Percentiles rank a stretch among this genome's conserved stretches.
phyloP scores from a whole-genome alignment of 345 rosid genomes.

The Eucalyptus lansdowneana region DNA sequence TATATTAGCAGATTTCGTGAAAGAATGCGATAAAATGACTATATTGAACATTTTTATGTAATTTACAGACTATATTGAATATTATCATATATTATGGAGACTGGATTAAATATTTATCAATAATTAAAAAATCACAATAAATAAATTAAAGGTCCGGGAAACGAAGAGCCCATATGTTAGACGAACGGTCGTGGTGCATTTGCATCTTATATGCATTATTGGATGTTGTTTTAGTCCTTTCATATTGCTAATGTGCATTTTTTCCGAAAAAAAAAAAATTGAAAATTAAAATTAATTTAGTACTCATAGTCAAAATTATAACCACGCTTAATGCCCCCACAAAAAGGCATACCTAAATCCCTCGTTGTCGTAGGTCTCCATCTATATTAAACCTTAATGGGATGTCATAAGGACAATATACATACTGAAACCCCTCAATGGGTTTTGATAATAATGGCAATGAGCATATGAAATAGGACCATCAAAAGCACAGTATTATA shows the following conservation, averaged over 20 bases:
- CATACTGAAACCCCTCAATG: not conserved
- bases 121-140: too few relatives aligned
- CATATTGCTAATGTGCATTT: not conserved
- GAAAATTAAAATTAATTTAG: not conserved
- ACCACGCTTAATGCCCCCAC: fast-evolving
- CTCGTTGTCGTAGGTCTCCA: fast-evolving
- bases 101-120: too few relatives aligned
- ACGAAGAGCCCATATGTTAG: not conserved
- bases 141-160: fast-evolving
- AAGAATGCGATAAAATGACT: fast-evolving
- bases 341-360: not conserved
- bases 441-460: not conserved
- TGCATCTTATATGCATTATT: too few relatives aligned
- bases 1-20: fast-evolving
- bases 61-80: too few relatives aligned
- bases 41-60: too few relatives aligned
- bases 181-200: fast-evolving
- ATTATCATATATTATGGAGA: too few relatives aligned
- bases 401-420: not conserved
- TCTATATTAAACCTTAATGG: not conserved
- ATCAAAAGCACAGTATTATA: not conserved
- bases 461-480: not conserved
- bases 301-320: not conserved
- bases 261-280: too few relatives aligned
- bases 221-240: not conserved